Evolutionary conservation across 2,329 filamentous ascomycete genomes (phyloP).

Genomic region (Sporothrix euskadiensis): DNA sequence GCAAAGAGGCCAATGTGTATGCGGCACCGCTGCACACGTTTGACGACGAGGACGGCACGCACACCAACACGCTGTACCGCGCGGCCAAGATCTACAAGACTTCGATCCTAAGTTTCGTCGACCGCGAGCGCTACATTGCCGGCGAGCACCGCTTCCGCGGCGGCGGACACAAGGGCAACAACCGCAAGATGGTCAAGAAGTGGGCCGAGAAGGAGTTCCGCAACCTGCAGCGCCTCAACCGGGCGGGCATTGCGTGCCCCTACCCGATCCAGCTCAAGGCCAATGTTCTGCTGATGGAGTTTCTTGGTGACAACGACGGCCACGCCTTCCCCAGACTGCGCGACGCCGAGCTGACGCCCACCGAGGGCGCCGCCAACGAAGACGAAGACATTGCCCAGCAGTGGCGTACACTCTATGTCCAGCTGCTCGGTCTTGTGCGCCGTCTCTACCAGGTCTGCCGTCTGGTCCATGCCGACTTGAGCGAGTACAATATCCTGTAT

Average conservation of each 20-base stretch:
- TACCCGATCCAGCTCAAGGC: slow-evolving; percentile 85
- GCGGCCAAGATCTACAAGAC: slow-evolving; percentile 99
- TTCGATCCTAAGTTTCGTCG: slow-evolving; percentile 95
- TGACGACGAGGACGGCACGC: slow-evolving; percentile 38
- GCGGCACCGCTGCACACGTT: slow-evolving; percentile 67
- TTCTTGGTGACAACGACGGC: slow-evolving; percentile 83
- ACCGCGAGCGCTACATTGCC: slow-evolving; percentile 91
- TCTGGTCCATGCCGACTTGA: slow-evolving; percentile 93
- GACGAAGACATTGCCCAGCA: slow-evolving; percentile 45
- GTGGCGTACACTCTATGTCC: slow-evolving; percentile 78
- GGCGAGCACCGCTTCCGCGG: slow-evolving; percentile 90
- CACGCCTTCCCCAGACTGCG: slow-evolving; percentile 85
- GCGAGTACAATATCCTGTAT: slow-evolving; percentile 97
- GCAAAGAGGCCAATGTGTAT: slow-evolving; percentile 98
- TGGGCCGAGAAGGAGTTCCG: slow-evolving; percentile 99
- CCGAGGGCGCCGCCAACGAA: slow-evolving; percentile 59
- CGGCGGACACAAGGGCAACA: slow-evolving; percentile 92
- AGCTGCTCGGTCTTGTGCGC: slow-evolving; percentile 85
- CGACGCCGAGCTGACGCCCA: slow-evolving; percentile 68
- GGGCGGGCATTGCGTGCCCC: slow-evolving; percentile 84
- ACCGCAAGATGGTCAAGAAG: slow-evolving; percentile 94
- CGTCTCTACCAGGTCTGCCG: slow-evolving; percentile 89
- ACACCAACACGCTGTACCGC: slow-evolving; percentile 63
- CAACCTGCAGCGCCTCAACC: slow-evolving; percentile 81
- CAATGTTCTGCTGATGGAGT: slow-evolving; percentile 95